Evolutionary conservation across 192 early-diverging fungal species (phyloP).

Genomic region (Rhizophagus clarus): DNA sequence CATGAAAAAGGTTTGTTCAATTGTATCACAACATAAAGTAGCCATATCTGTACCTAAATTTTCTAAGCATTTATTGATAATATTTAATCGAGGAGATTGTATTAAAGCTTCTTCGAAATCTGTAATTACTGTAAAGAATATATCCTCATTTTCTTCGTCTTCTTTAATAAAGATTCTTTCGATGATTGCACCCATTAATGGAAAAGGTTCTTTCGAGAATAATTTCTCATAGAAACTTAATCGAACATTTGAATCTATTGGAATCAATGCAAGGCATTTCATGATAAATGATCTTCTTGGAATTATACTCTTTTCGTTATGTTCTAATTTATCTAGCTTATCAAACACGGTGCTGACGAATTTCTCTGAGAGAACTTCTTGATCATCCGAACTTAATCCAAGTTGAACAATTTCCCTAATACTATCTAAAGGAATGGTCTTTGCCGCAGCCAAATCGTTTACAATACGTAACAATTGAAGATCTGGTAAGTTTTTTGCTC

Average conservation of each 20-base stretch:
- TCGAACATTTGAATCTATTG: neutral
- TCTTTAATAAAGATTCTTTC: neutral
- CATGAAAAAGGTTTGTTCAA: conserved; percentile 24
- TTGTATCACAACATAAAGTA: conserved; percentile 28
- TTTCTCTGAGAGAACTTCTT: neutral
- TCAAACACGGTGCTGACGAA: neutral
- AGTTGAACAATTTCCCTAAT: conserved; percentile 1
- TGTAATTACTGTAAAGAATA: conserved; percentile 4
- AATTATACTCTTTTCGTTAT: conserved; percentile 18
- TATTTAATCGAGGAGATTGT: conserved; percentile 15
- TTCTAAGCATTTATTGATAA: conserved; percentile 25
- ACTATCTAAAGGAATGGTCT: conserved; percentile 1
- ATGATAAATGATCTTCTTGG: conserved; percentile 10
- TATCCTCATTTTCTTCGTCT: neutral
- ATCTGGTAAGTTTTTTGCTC: neutral
- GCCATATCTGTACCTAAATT: neutral
- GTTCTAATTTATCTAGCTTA: conserved; percentile 12
- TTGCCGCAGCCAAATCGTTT: conserved; percentile 21
- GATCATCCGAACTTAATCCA: neutral
- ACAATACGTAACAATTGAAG: conserved; percentile 11
- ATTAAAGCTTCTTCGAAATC: neutral
- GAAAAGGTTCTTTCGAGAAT: conserved; percentile 17
- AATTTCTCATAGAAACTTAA: conserved; percentile 19
- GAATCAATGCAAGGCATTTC: conserved; percentile 5
- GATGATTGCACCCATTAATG: conserved; percentile 15